Percentiles rank a stretch among this genome's conserved stretches.
These are phyloP conservation scores for Xylaria acuta DNA, from an alignment of 495 filamentous ascomycete genomes.

Conservation along the genomic window DNA sequence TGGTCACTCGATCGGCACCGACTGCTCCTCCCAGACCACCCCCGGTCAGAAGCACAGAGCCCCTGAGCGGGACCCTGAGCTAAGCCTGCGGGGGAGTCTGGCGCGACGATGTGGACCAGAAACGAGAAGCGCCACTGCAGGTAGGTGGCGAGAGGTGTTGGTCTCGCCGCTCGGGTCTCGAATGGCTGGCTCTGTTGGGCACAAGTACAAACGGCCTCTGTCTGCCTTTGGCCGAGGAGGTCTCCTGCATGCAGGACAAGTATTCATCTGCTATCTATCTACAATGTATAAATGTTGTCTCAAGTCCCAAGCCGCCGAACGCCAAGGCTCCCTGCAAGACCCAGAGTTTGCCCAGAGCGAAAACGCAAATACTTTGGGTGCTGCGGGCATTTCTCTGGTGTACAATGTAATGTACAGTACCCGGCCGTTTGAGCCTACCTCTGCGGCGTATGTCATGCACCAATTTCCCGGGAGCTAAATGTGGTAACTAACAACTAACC, in stretches of 20 bases:
- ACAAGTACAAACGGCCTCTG: not conserved
- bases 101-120: not conserved
- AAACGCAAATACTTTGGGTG: constrained; percentile 1
- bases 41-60: not conserved
- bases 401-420: too few relatives aligned
- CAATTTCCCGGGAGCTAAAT: constrained; percentile 24
- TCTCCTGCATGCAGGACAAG: not conserved
- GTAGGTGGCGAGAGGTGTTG: constrained; percentile 4
- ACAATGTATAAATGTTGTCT: not conserved
- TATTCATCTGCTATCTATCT: not conserved
- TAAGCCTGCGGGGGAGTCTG: constrained; percentile 15
- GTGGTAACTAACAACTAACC: not conserved
- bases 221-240: not conserved
- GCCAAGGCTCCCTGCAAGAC: not conserved
- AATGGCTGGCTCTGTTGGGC: not conserved
- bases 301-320: not conserved
- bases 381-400: not conserved
- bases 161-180: not conserved
- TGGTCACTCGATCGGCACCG: not conserved
- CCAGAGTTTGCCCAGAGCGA: not conserved
- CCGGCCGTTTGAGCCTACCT: not conserved
- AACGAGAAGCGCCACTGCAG: constrained; percentile 11
- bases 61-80: constrained; percentile 8
- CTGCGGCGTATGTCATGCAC: constrained; percentile 16
- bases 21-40: not conserved